Evolutionary conservation across 768 basidiomycete species (phyloP), one percentile per base, ranked within the genome.

Genomic region (Panus rudis): DNA sequence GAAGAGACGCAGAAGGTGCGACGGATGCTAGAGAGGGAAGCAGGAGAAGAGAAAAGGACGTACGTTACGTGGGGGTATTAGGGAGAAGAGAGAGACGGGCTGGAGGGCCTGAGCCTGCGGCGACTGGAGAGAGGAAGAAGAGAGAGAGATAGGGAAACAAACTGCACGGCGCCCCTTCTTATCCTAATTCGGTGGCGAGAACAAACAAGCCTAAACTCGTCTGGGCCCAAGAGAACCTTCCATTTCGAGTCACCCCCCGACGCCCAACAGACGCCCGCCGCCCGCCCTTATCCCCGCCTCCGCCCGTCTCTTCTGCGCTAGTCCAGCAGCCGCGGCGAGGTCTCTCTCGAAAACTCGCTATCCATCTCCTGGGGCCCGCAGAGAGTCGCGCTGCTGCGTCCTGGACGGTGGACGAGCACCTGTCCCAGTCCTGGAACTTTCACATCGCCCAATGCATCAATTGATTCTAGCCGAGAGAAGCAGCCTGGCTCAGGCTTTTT

Each of bases 21-120:
- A 38, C 45, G 31, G 35, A 32, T 22, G 23, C 21, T 35, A 17
- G 40, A 41, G 39, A 49, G 45, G 42, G 43, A 30, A 42, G 39
- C 31, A 25, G 8, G 45, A 35, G 24, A 38, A 23, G 39, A 46
- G 41, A 27, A 54, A 48, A 41, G 22, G 32, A 68, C 69, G 52
- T 53, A 73, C 71, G 66, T 63, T 68, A 66, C n/a, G 71, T 66
- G 65, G 67, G 64, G 64, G 73, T 72, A 70, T n/a, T n/a, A n/a
- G n/a, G n/a, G 67, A 71, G 67, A 78, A 69, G 75, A 71, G 72
- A 76, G 74, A 75, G 73, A 69, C 66, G 73, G 69, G 68, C 63
- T 67, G 69, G 67, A 63, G 67, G 48, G 50, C 50, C 54, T 55
- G 44, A 42, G 54, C 56, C 54, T 52, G 54, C 46, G 41, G 42